Base-by-base conservation (phyloP, 345 rosid genomes). In the Aquilaria sinensis region DNA sequence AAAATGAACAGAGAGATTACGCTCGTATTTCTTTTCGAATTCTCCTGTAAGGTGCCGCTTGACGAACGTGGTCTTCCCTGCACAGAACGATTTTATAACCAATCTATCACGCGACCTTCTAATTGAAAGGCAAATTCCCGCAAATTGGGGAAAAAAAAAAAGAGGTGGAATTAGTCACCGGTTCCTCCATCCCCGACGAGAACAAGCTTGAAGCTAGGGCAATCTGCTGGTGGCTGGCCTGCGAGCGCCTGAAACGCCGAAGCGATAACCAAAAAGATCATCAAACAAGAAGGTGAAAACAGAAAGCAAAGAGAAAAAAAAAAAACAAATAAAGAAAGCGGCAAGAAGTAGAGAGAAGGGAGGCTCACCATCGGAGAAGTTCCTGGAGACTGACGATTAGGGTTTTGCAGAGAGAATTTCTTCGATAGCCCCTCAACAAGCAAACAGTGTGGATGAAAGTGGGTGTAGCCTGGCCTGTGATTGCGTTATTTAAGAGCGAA, bases 11-110 rank as follows among this genome's bases (percentile, higher is more conserved):
- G 8, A 4, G 43, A 37, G 0, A 37, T 79, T 68, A 83, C 92
- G 92, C 61, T 86, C 92, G 48, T 86, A 86, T 72, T 81, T 86
- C 78, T 86, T 86, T 83, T 86, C 89, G 48, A 86, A 86, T 68
- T 86, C 92, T 37, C 92, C 92, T 5, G 92, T 85, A 15, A 83
- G 81, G 79, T 85, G 92, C 60, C 92, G 78, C 71, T 85, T 85
- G 45, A 85, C 92, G 16, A 83, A 86, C 9, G 92, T 86, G 0
- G 92, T 86, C 63, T 86, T 86, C 31, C 92, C 92, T 86, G 69
- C 69, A 69, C 34, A 54, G 43, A 37, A 37, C 8, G 43, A 37
- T 37, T 37, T 37, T 37, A 37, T 23, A 23, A 23, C 23, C 23
- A 37, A 37, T 37, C 5, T 5, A 37, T 9, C 43, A 37, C 43